Conservation (phyloP, 176 grass and related monocot species). For the Themeda triandra region DNA sequence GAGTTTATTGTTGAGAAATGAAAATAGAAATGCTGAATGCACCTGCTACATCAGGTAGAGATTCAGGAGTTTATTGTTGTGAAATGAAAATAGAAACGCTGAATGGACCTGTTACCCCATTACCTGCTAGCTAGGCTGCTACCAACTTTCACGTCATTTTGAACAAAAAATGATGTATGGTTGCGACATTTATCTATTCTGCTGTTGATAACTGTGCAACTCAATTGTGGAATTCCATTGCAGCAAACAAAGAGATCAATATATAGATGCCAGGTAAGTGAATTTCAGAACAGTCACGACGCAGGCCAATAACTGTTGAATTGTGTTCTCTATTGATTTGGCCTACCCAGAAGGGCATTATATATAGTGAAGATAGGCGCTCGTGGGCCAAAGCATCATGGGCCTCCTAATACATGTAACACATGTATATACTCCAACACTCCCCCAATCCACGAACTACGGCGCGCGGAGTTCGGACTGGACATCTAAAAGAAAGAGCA, state of each 20-base stretch:
- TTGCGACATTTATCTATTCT: not conserved
- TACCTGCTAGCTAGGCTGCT: not conserved
- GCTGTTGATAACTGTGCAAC: not conserved
- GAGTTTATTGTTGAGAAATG: conserved; percentile 91
- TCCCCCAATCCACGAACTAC: too few species aligned
- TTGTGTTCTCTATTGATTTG: too few species aligned
- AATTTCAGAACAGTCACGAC: not conserved
- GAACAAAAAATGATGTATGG: not conserved
- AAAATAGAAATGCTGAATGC: conserved; percentile 14
- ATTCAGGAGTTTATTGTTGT: conserved; percentile 86
- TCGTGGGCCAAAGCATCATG: too few species aligned
- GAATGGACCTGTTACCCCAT: not conserved
- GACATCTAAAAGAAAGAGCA: too few species aligned
- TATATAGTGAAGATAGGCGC: too few species aligned
- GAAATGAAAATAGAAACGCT: conserved; percentile 46
- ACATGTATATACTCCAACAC: too few species aligned
- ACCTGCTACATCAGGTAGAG: conserved; percentile 28
- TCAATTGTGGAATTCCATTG: not conserved
- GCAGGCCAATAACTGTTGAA: not conserved
- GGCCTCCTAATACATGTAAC: too few species aligned
- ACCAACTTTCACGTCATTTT: not conserved
- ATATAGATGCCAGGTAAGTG: not conserved
- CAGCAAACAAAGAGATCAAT: not conserved
- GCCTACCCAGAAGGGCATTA: too few species aligned
- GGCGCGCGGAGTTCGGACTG: too few species aligned